Conservation (phyloP, 805 yeast genomes). For the Kluyveromyces siamensis region DNA sequence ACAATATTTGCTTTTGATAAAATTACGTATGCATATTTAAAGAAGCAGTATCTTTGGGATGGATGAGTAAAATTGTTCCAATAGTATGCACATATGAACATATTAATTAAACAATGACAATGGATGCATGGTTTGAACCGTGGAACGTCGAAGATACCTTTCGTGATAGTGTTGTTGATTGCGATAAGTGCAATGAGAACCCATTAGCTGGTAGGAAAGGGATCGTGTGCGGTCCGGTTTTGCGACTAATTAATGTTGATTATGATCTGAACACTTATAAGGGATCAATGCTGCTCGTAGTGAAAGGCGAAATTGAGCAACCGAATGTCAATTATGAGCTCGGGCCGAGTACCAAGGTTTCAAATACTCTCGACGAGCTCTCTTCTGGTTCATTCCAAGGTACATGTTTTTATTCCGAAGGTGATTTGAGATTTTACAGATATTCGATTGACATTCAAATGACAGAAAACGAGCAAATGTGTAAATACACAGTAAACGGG, state of each 20-base stretch:
- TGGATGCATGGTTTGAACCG: not conserved
- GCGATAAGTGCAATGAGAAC: conserved; percentile 13
- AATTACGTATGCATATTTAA: not conserved
- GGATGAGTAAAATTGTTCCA: too few species aligned
- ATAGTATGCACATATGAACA: not conserved
- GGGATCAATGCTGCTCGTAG: conserved; percentile 60
- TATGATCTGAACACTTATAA: conserved; percentile 43
- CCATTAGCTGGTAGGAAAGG: conserved; percentile 18
- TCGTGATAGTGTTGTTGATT: conserved; percentile 9
- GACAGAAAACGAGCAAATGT: conserved; percentile 44
- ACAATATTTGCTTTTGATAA: not conserved
- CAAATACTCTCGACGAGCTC: conserved; percentile 6
- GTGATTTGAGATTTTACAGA: conserved; percentile 54
- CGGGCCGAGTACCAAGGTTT: conserved; percentile 23
- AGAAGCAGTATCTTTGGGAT: not conserved
- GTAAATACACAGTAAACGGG: conserved; percentile 52
- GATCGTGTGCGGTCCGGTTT: conserved; percentile 63
- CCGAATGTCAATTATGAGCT: conserved; percentile 22
- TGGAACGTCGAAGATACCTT: conserved; percentile 1
- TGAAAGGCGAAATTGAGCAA: conserved; percentile 31
- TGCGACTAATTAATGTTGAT: conserved; percentile 62
- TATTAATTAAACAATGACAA: not conserved
- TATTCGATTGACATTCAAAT: conserved; percentile 47
- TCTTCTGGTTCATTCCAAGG: conserved; percentile 39
- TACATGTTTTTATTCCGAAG: conserved; percentile 34